phyloP scores from a whole-genome alignment of 2,329 filamentous ascomycete species.

The Exutisphaerella laricina region DNA sequence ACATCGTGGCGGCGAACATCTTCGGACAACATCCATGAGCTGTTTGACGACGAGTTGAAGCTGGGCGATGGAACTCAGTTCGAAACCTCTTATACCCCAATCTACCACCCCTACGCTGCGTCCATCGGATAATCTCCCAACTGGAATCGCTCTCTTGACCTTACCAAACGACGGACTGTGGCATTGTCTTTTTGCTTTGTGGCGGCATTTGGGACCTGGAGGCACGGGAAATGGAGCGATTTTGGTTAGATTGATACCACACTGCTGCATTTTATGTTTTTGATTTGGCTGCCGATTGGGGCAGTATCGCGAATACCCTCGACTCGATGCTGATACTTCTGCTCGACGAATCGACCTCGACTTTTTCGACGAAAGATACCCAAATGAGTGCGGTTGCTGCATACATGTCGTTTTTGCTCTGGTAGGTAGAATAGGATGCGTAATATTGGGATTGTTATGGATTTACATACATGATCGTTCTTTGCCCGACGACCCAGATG shows the following conservation, averaged over 20 bases:
- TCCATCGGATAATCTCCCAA: constrained; percentile 21
- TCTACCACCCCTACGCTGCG: constrained; percentile 2
- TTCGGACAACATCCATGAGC: background rate
- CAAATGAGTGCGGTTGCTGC: constrained; percentile 13
- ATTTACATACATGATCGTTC: too few species aligned
- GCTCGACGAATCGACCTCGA: constrained; percentile 11
- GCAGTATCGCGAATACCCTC: too few species aligned
- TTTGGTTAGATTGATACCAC: constrained; percentile 17
- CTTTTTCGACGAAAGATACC: constrained; percentile 14
- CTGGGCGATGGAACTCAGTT: too few species aligned
- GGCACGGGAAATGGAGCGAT: constrained; percentile 1
- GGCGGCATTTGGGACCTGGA: constrained; percentile 3
- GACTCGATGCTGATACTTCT: too few species aligned
- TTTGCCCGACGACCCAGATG: background rate
- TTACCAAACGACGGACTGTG: constrained; percentile 3
- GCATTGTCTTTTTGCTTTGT: constrained; percentile 9
- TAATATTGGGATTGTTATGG: constrained; percentile 1
- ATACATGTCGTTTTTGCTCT: background rate
- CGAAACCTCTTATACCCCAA: background rate
- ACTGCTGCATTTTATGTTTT: constrained; percentile 12
- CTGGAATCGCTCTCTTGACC: constrained; percentile 16
- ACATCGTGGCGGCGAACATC: background rate
- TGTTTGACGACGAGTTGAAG: background rate
- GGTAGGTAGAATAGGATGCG: constrained; percentile 5
- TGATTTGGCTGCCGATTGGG: constrained; percentile 7